Evolutionary conservation across 2,329 filamentous ascomycete genomes (phyloP).

Genomic region (Pyricularia grisea): DNA sequence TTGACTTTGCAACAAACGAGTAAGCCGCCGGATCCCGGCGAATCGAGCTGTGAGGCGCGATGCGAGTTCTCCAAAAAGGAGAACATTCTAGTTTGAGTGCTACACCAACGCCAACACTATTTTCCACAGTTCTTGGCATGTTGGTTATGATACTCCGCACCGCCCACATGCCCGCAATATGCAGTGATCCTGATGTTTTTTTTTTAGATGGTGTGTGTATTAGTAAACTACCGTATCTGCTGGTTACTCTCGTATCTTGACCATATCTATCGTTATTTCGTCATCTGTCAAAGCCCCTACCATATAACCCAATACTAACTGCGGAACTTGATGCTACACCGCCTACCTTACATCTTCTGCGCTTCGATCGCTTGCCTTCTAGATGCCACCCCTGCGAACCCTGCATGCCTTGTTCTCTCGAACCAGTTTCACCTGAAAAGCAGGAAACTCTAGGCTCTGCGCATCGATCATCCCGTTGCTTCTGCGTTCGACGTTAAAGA

Average conservation of each 20-base stretch:
- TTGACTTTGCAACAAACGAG: not conserved
- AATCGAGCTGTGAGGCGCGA: not conserved
- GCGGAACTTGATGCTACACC: no score
- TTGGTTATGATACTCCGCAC: not conserved
- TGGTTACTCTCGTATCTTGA: not conserved
- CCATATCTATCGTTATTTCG: not conserved
- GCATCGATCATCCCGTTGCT: not conserved
- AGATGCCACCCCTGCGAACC: not conserved
- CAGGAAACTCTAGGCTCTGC: slow-evolving; percentile 1
- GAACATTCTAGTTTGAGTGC: not conserved
- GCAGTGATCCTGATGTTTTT: not conserved
- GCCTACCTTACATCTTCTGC: no score
- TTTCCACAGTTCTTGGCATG: not conserved
- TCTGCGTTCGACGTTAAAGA: not conserved
- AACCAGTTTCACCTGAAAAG: slow-evolving; percentile 4
- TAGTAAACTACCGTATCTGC: no score
- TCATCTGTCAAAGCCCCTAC: not conserved
- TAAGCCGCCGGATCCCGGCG: not conserved
- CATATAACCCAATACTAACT: not conserved
- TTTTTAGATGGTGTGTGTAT: no score
- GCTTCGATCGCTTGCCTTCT: not conserved
- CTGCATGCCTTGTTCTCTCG: not conserved
- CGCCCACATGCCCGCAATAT: not conserved
- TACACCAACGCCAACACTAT: not conserved
- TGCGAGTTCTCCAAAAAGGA: not conserved